Percentiles rank a stretch among this genome's conserved stretches.
These are phyloP conservation scores for Saururus chinensis DNA, from an alignment of 164 flowering plant species.

Conservation along the genomic window DNA sequence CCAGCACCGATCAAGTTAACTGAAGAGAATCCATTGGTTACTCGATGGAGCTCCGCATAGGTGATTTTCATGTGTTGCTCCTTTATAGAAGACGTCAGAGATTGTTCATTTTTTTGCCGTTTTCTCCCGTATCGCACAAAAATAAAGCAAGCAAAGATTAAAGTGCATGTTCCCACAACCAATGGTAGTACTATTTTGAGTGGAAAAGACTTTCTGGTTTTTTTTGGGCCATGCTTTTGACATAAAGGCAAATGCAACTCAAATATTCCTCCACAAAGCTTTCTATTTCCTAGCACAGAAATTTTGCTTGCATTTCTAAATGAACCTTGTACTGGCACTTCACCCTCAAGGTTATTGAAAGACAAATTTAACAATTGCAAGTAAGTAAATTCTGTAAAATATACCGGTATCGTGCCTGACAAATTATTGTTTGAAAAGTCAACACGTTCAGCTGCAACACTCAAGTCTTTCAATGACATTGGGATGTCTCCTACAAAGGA, in stretches of 20 bases:
- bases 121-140: neutral
- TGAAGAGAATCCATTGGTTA: neutral
- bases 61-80: neutral
- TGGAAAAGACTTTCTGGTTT: neutral
- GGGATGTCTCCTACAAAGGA: slow-evolving; percentile 8
- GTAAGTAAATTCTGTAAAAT: neutral
- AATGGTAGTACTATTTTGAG: neutral
- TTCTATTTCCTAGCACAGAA: slow-evolving; percentile 1
- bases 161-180: neutral
- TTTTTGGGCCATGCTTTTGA: neutral
- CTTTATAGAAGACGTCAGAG: neutral
- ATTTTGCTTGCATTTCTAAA: neutral
- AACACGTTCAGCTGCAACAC: neutral
- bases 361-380: slow-evolving; percentile 2
- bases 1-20: slow-evolving; percentile 5
- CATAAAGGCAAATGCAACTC: slow-evolving; percentile 20
- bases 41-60: neutral
- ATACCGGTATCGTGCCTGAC: slow-evolving; percentile 3
- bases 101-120: neutral
- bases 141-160: neutral
- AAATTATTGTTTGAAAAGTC: neutral
- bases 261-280: slow-evolving; percentile 13
- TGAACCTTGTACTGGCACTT: slow-evolving; percentile 1
- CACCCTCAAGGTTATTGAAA: slow-evolving; percentile 3
- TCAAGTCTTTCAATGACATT: neutral